Base-by-base conservation (phyloP, 768 basidiomycete genomes). In the Boletus edulis region DNA sequence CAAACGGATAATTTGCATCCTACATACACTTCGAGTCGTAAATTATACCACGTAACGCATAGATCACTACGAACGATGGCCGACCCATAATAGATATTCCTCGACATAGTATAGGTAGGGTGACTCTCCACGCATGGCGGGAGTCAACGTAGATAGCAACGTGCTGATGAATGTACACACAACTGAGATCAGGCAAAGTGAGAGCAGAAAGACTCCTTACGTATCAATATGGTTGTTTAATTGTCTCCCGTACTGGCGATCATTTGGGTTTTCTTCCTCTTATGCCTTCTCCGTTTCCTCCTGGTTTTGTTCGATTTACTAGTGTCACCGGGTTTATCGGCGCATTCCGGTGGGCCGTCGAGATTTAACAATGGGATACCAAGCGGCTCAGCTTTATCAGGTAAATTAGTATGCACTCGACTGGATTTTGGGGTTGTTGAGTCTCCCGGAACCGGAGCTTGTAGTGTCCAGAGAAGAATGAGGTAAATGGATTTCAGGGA, bases 321-420 rank as follows among this genome's bases (percentile, higher is more conserved):
- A 22, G 46, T 39, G 49, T 59, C 52, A 41, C 59, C 70, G 57
- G 53, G 34, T 27, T 49, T 45, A 46, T 54, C 54, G 18, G 17
- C 38, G 35, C 46, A 45, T 38, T 67, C 73, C 48, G 76, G 79
- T 24, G 79, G 80, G 2, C 82, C 82, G 39, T 68, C 70, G 12
- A 87, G 74, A 61, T 87, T 87, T 27, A 88, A 70, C 18, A 87
- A 56, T 14, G 82, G 79, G 4, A 73, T 54, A 47, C 73, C 51
- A 46, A 56, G 44, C 35, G 29, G 48, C 27, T 57, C 57, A 37
- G 45, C 53, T 60, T 45, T 57, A 42, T 59, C 62, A 52, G 56
- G 53, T 35, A 50, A 49, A 46, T 52, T 24, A 35, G 35, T 22
- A 24, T 57, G 57, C 14, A 44, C 18, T 46, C 41, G 56, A 56